Conservation (phyloP, 2,329 filamentous ascomycete species). For the Colletotrichum cereale region DNA sequence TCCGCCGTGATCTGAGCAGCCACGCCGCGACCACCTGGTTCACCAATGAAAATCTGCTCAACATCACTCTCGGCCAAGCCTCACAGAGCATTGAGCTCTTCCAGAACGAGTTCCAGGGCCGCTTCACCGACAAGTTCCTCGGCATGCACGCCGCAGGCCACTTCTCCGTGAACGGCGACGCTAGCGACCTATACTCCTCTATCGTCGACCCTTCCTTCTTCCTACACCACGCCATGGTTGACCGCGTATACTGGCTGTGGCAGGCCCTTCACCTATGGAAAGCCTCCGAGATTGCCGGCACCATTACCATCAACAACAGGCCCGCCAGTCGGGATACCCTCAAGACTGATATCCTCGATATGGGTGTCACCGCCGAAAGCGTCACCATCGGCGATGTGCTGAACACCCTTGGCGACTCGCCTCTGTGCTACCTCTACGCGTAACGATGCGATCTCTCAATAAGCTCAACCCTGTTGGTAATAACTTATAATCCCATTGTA, state of each 20-base stretch:
- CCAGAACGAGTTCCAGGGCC: conserved; percentile 52
- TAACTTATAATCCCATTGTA: no score
- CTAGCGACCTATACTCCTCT: conserved; percentile 48
- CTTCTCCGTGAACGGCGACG: conserved; percentile 54
- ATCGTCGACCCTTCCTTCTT: conserved; percentile 48
- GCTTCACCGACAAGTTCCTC: conserved; percentile 41
- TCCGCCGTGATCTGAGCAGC: conserved; percentile 57
- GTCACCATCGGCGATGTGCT: conserved; percentile 49
- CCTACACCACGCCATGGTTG: conserved; percentile 46
- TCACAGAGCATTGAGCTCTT: conserved; percentile 49
- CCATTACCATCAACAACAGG: conserved; percentile 42
- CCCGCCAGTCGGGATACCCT: conserved; percentile 42
- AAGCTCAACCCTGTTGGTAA: rapidly evolving
- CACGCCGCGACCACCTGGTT: conserved; percentile 43
- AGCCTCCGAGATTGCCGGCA: conserved; percentile 41
- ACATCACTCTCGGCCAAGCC: conserved; percentile 47
- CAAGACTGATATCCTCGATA: conserved; percentile 44
- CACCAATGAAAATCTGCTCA: conserved; percentile 42
- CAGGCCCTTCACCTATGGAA: conserved; percentile 43
- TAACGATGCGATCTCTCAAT: background rate
- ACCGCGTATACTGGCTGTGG: conserved; percentile 48
- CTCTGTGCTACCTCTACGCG: conserved; percentile 52
- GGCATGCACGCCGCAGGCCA: conserved; percentile 56
- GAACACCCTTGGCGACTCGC: conserved; percentile 47
- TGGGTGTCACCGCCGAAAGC: conserved; percentile 44